Evolutionary conservation across 202 grass and related monocot species (phyloP), one percentile per base, ranked within the genome.

Genomic region (Digitaria exilis): DNA sequence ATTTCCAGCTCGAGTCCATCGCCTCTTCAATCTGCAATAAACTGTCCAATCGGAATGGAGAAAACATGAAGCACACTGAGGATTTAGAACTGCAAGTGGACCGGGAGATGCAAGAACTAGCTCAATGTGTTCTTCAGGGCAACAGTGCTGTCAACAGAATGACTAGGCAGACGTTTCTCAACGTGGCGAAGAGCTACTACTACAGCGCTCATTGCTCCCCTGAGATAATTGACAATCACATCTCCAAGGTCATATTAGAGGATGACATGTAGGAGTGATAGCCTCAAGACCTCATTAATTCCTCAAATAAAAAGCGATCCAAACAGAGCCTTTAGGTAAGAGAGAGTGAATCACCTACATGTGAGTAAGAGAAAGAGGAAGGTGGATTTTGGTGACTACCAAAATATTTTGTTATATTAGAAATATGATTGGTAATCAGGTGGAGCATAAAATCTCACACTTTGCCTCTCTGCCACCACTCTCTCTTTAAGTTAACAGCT

Each of bases 211-310:
- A 85, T 16, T 85, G 77, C 42, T 78, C 77, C 2, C 30, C 49
- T 4, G 71, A 31, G 19, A 65, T 3, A 6, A 26, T 85, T 12
- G 65, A 85, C 7, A 26, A 6, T 3, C 89, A 91, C 72, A 82
- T 91, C 58, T 61, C 56, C 32, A 78, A 48, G 77, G 81, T 85
- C 45, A 29, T 91, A 52, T 87, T 91, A 17, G 9, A 68, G 19
- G n/a, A 73, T 56, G 76, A 74, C 2, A 28, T 64, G 12, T 86
- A 80, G 43, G 58, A 48, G 10, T 45, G 11, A 10, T 45, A 39
- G 37, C 37, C 37, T 39, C 37, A 39, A 8, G 37, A n/a, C n/a
- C n/a, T n/a, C n/a, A n/a, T n/a, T n/a, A n/a, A n/a, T n/a, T n/a
- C n/a, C n/a, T n/a, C n/a, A n/a, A n/a, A n/a, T n/a, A n/a, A n/a